These are phyloP conservation scores for Acanthamoeba healyi DNA, from an alignment of 208 protist genomes.

Conservation along the genomic window DNA sequence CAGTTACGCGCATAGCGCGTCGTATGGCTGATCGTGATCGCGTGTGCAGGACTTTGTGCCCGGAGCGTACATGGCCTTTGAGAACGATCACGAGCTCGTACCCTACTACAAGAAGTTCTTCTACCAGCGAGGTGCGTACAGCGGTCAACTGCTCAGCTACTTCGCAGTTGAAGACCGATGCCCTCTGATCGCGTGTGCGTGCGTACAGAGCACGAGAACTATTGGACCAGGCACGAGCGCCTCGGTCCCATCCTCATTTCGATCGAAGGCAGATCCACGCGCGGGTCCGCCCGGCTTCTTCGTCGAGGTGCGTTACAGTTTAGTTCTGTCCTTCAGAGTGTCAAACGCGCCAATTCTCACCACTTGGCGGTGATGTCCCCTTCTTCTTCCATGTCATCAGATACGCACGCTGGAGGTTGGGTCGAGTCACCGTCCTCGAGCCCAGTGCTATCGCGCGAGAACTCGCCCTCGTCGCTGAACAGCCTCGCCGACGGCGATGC, in stretches of 20 bases:
- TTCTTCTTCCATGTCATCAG: neutral
- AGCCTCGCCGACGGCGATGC: neutral
- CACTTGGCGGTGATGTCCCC: no score
- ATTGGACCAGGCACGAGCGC: neutral
- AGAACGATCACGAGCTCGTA: conserved; percentile 2
- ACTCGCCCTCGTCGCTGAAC: neutral
- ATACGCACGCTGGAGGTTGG: neutral
- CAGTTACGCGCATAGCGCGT: neutral
- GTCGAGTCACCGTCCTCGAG: neutral
- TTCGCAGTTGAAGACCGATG: no score
- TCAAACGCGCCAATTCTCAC: no score
- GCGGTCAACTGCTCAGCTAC: no score
- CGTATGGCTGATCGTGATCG: neutral
- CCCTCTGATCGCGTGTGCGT: no score
- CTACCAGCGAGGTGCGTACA: neutral
- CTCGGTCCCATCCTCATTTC: conserved; percentile 16
- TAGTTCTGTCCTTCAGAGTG: no score
- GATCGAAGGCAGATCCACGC: neutral
- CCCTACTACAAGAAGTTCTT: conserved; percentile 34
- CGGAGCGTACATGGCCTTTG: conserved; percentile 43
- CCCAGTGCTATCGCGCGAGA: neutral
- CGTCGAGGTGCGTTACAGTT: neutral
- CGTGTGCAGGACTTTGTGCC: conserved; percentile 51
- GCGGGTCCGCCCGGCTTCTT: neutral
- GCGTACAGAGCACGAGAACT: conserved; percentile 17